phyloP scores from a whole-genome alignment of 1,284 basidiomycete genomes.

The Ceratobasidium papillatum region DNA sequence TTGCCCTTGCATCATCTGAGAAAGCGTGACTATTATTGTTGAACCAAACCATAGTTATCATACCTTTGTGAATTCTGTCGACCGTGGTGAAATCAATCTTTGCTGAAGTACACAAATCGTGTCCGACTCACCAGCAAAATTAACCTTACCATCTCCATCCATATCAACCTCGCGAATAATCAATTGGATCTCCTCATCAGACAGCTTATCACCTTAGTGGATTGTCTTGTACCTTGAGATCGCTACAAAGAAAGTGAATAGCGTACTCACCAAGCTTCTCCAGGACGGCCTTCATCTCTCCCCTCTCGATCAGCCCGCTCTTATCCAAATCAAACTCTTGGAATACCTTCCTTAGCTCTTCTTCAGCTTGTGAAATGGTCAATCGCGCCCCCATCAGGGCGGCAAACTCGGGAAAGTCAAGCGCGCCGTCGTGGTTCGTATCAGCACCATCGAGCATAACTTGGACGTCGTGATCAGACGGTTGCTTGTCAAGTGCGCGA shows the following conservation, averaged over 20 bases:
- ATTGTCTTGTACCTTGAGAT: conserved; percentile 60
- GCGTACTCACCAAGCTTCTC: conserved; percentile 48
- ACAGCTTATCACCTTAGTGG: conserved; percentile 61
- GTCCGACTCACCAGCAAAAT: conserved; percentile 44
- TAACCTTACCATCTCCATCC: conserved; percentile 61
- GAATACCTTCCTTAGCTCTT: conserved; percentile 69
- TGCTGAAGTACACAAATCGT: background rate
- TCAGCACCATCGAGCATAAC: conserved; percentile 68
- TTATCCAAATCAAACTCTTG: conserved; percentile 71
- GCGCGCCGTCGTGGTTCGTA: conserved; percentile 67
- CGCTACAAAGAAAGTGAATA: background rate
- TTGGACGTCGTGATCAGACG: conserved; percentile 66
- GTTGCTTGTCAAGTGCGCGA: conserved; percentile 67
- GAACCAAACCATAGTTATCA: background rate
- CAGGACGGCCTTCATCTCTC: conserved; percentile 54
- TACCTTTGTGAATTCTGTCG: conserved; percentile 14
- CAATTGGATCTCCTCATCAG: conserved; percentile 65
- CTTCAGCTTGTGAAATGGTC: conserved; percentile 54
- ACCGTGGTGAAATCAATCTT: background rate
- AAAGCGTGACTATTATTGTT: background rate
- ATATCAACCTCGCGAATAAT: conserved; percentile 70
- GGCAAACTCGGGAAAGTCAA: conserved; percentile 66
- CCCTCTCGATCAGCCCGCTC: conserved; percentile 62
- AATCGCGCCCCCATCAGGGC: conserved; percentile 58
- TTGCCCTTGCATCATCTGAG: conserved; percentile 26